phyloP scores from a whole-genome alignment of 208 protist genomes.

The Porcisia hertigi region DNA sequence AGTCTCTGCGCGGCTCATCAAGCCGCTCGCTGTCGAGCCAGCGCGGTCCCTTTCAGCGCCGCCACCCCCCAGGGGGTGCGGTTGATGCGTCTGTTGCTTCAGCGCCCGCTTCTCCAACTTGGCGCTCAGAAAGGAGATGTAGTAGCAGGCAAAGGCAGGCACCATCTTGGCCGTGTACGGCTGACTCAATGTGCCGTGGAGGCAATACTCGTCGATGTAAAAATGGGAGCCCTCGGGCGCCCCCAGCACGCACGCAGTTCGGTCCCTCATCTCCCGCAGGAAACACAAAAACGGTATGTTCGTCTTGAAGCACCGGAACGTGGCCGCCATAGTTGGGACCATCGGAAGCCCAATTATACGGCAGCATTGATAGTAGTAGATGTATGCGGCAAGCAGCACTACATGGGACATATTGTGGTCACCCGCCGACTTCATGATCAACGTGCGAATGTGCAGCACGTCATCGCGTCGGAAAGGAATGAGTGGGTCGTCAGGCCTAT shows the following conservation, averaged over 20 bases:
- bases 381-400: conserved; percentile 52
- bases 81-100: conserved; percentile 26
- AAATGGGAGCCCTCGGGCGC: conserved; percentile 26
- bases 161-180: conserved; percentile 25
- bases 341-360: conserved; percentile 34
- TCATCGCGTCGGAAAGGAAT: conserved; percentile 2
- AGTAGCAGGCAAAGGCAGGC: conserved; percentile 40
- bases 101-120: conserved; percentile 32
- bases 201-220: conserved; percentile 45
- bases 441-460: conserved; percentile 43
- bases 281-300: conserved; percentile 82
- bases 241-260: conserved; percentile 26
- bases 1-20: background rate
- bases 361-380: conserved; percentile 52
- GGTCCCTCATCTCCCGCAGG: conserved; percentile 66
- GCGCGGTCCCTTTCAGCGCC: background rate
- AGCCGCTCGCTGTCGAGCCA: background rate
- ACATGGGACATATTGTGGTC: conserved; percentile 76
- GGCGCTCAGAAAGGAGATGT: conserved; percentile 27
- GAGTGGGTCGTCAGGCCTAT: conserved; percentile 1
- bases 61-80: background rate
- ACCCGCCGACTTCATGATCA: conserved; percentile 70
- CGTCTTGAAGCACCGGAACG: conserved; percentile 53
- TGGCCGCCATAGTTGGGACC: conserved; percentile 28
- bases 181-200: conserved; percentile 33